These are phyloP conservation scores for Kodamaea lidongshanica DNA, from an alignment of 805 yeast species.

Conservation along the genomic window DNA sequence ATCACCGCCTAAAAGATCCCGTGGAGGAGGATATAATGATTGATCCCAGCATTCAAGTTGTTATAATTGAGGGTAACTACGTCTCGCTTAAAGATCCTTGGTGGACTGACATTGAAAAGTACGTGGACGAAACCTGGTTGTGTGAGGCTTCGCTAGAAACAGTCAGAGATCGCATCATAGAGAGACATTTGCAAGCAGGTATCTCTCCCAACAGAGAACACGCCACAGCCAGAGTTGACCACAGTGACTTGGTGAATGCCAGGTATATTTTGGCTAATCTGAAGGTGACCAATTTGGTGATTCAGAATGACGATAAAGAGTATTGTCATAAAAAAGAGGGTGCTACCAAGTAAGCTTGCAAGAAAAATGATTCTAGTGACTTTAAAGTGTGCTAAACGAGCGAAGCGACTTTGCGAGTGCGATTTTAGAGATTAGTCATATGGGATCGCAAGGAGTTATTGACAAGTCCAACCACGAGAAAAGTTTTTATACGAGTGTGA, in stretches of 20 bases:
- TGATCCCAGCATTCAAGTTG: slow-evolving; percentile 14
- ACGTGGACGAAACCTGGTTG: slow-evolving; percentile 19
- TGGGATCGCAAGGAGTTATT: no score
- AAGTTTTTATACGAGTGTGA: no score
- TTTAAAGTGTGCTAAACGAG: no score
- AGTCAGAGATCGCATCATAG: slow-evolving; percentile 14
- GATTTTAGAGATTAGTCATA: no score
- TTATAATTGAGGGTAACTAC: slow-evolving; percentile 23
- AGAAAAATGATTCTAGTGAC: no score
- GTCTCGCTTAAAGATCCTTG: slow-evolving; percentile 18
- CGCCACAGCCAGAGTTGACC: slow-evolving; percentile 46
- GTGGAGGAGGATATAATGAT: slow-evolving; percentile 17
- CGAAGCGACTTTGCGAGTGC: no score
- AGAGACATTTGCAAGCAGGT: slow-evolving; percentile 21
- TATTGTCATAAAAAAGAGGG: no score
- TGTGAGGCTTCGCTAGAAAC: slow-evolving; percentile 13
- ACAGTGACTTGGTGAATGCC: slow-evolving; percentile 66
- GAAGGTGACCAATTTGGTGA: slow-evolving; percentile 6
- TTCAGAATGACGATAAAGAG: no score
- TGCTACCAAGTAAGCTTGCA: background rate
- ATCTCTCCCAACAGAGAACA: slow-evolving; percentile 28
- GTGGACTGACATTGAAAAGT: slow-evolving; percentile 16
- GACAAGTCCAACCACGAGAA: no score
- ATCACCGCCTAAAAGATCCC: slow-evolving; percentile 23
- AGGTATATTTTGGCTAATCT: slow-evolving; percentile 18